Percentiles rank a stretch among this genome's conserved stretches.
phyloP scores from a whole-genome alignment of 805 yeast species.

The Wickerhamomyces queroliae region DNA sequence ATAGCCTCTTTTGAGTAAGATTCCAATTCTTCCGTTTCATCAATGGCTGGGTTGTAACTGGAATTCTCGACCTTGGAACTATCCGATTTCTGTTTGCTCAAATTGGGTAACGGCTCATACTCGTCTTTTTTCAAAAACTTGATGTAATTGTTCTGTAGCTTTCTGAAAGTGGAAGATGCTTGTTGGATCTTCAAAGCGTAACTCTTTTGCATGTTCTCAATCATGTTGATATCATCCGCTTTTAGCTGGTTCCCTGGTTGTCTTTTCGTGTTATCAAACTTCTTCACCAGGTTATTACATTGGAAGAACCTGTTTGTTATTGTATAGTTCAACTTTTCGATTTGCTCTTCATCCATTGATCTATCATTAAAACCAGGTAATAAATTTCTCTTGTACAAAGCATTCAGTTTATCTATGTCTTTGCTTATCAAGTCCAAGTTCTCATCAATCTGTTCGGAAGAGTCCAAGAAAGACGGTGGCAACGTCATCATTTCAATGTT shows the following conservation, averaged over 20 bases:
- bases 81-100: conserved; percentile 12
- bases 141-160: conserved; percentile 84
- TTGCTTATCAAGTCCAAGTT: conserved; percentile 45
- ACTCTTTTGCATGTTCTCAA: conserved; percentile 75
- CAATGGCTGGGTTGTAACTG: conserved; percentile 21
- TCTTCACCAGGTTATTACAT: conserved; percentile 72
- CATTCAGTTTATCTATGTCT: conserved; percentile 55
- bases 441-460: conserved; percentile 66
- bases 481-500: conserved; percentile 56
- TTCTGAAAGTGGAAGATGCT: conserved; percentile 70
- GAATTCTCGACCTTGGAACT: conserved; percentile 1
- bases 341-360: conserved; percentile 64
- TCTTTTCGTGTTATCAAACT: conserved; percentile 42
- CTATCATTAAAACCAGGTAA: conserved; percentile 88
- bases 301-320: conserved; percentile 74
- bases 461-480: conserved; percentile 76
- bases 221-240: conserved; percentile 51
- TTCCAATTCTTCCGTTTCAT: conserved; percentile 37
- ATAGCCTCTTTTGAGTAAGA: conserved; percentile 48
- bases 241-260: conserved; percentile 25
- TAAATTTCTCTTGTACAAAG: conserved; percentile 72
- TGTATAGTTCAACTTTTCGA: conserved; percentile 69
- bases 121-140: conserved; percentile 81
- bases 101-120: conserved; percentile 38
- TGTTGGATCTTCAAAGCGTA: conserved; percentile 84